Percentiles rank a stretch among this genome's conserved stretches.
Evolutionary conservation across 108 stramenopile species (phyloP).

Genomic region (Hondaea fermentalgiana): DNA sequence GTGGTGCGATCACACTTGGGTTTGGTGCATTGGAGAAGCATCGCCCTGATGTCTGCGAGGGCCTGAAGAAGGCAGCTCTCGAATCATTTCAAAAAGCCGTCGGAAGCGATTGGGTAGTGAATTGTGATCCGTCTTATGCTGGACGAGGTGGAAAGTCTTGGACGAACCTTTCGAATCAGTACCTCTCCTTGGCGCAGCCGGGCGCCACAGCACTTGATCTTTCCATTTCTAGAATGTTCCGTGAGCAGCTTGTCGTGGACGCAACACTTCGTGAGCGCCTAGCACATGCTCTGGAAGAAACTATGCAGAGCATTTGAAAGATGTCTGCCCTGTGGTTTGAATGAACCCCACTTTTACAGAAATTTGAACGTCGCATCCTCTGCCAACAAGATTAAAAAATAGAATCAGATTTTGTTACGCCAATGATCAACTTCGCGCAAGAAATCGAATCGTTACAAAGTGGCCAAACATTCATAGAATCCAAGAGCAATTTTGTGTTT

Average conservation of each 20-base stretch:
- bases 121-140: neutral
- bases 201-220: neutral
- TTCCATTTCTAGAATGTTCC: neutral
- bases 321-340: too few relatives aligned
- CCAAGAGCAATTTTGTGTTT: too few relatives aligned
- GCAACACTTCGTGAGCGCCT: neutral
- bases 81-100: neutral
- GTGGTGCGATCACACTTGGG: neutral
- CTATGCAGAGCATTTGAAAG: too few relatives aligned
- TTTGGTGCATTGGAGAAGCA: neutral
- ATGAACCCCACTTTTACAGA: too few relatives aligned
- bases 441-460: too few relatives aligned
- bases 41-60: neutral
- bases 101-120: neutral
- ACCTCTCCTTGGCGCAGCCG: neutral
- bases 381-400: too few relatives aligned
- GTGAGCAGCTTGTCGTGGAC: neutral
- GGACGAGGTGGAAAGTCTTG: neutral
- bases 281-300: neutral
- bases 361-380: too few relatives aligned
- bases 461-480: too few relatives aligned
- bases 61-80: neutral
- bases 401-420: too few relatives aligned
- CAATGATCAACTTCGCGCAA: too few relatives aligned
- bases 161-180: neutral